Evolutionary conservation across 495 filamentous ascomycete species (phyloP).

Genomic region (Trichoderma virens): DNA sequence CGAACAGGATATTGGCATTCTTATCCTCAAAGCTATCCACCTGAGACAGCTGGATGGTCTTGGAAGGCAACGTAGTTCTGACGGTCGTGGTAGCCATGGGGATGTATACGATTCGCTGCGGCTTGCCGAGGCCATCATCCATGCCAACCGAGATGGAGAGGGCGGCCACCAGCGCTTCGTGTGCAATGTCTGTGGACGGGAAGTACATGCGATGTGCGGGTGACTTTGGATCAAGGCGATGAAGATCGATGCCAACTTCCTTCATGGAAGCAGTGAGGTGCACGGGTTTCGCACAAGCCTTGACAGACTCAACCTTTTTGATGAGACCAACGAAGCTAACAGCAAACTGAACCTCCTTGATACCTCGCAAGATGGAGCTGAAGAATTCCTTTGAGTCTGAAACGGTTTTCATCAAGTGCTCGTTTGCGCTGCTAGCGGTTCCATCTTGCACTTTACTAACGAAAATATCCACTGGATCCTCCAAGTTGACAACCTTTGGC

Average conservation of each 20-base stretch:
- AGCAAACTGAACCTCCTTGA: constrained; percentile 94
- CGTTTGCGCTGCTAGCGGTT: constrained; percentile 60
- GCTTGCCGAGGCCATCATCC: constrained; percentile 76
- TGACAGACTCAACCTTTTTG: constrained; percentile 59
- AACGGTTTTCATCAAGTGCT: constrained; percentile 72
- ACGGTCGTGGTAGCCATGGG: constrained; percentile 97
- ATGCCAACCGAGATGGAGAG: constrained; percentile 87
- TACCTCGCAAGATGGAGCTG: constrained; percentile 80
- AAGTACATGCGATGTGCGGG: constrained; percentile 99
- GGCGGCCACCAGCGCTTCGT: constrained; percentile 88
- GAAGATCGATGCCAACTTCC: constrained; percentile 86
- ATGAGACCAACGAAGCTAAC: constrained; percentile 87
- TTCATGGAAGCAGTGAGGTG: constrained; percentile 88
- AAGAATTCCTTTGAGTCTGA: constrained; percentile 91
- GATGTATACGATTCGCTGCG: constrained; percentile 83
- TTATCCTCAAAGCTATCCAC: constrained; percentile 72
- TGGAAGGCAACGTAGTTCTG: constrained; percentile 89
- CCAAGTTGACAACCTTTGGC: constrained; percentile 18
- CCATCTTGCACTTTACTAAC: constrained; percentile 73
- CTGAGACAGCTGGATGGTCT: constrained; percentile 74
- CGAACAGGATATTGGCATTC: constrained; percentile 93
- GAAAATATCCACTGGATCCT: constrained; percentile 47
- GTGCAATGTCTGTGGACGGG: constrained; percentile 81
- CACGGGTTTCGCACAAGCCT: constrained; percentile 57
- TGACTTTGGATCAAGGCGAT: constrained; percentile 86